A percentile compares a stretch with the other conserved stretches of the same genome.
Conservation (phyloP, 2,329 filamentous ascomycete species). For the Madurella mycetomatis region DNA sequence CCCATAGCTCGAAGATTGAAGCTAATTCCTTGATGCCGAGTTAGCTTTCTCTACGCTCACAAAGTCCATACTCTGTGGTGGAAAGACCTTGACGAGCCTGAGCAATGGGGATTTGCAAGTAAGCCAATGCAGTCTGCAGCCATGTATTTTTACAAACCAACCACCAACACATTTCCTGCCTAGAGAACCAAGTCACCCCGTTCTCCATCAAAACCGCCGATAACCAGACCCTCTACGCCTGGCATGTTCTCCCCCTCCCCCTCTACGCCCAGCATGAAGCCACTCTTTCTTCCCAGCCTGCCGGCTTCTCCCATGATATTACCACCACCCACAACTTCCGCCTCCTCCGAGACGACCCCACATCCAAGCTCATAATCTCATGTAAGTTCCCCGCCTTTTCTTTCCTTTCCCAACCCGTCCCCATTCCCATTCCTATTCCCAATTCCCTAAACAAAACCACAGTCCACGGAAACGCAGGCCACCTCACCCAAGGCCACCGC, state of each 20-base stretch:
- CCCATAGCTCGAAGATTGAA: background rate
- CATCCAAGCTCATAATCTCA: slow-evolving; percentile 59
- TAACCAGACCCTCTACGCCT: slow-evolving; percentile 74
- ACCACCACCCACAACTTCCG: slow-evolving; percentile 54
- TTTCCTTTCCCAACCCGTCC: slow-evolving; percentile 10
- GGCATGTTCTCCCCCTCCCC: slow-evolving; percentile 81
- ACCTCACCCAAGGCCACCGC: slow-evolving; percentile 73
- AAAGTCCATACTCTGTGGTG: slow-evolving; percentile 68
- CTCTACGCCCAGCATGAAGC: slow-evolving; percentile 70
- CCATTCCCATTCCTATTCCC: slow-evolving; percentile 2
- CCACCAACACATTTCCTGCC: background rate
- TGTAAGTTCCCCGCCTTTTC: slow-evolving; percentile 44
- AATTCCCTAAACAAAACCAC: background rate
- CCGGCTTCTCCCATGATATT: slow-evolving; percentile 50
- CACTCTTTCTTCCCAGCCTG: slow-evolving; percentile 49
- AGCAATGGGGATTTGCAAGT: slow-evolving; percentile 85
- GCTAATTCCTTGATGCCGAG: background rate
- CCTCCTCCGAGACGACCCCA: slow-evolving; percentile 58
- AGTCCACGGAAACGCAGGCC: slow-evolving; percentile 68
- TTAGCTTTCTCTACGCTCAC: slow-evolving; percentile 77
- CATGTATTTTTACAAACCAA: background rate
- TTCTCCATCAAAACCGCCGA: slow-evolving; percentile 75
- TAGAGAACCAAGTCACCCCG: slow-evolving; percentile 82
- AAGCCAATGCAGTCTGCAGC: slow-evolving; percentile 28
- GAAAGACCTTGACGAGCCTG: slow-evolving; percentile 59